Conservation (phyloP, 192 early-diverging fungal species). For the Blastocladiella britannica region DNA sequence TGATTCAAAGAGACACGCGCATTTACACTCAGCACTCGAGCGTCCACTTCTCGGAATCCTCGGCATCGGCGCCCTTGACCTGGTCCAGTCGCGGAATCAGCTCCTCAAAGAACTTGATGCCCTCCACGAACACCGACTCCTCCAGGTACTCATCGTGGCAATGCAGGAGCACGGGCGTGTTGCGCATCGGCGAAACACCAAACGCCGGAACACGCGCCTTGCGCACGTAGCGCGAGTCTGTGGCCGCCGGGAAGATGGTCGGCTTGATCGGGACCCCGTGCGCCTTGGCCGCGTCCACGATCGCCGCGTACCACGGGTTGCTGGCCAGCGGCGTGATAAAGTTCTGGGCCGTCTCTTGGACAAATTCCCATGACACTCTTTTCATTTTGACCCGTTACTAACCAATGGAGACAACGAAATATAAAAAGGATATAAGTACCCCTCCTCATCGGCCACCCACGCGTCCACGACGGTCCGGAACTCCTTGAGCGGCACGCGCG, state of each 20-base stretch:
- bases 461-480: conserved; percentile 31
- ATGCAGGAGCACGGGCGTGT: conserved; percentile 57
- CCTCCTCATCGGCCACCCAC: conserved; percentile 18
- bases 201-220: conserved; percentile 52
- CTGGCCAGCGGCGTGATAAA: conserved; percentile 26
- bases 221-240: conserved; percentile 59
- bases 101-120: conserved; percentile 47
- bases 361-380: conserved; percentile 39
- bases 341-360: conserved; percentile 34
- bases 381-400: conserved; percentile 10
- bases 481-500: conserved; percentile 33
- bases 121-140: conserved; percentile 49
- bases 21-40: background rate
- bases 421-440: conserved; percentile 9
- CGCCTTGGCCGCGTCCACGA: conserved; percentile 30
- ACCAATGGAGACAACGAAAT: background rate
- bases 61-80: conserved; percentile 2
- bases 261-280: conserved; percentile 29
- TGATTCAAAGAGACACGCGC: too few relatives aligned
- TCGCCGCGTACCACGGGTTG: conserved; percentile 47
- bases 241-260: conserved; percentile 71
- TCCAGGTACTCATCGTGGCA: conserved; percentile 71
- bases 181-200: conserved; percentile 63
- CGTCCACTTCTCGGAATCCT: background rate
- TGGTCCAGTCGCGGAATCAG: conserved; percentile 36